Evolutionary conservation across 2,329 filamentous ascomycete genomes (phyloP), one percentile per base, ranked within the genome.

Genomic region (Microcyclospora tardicrescens): DNA sequence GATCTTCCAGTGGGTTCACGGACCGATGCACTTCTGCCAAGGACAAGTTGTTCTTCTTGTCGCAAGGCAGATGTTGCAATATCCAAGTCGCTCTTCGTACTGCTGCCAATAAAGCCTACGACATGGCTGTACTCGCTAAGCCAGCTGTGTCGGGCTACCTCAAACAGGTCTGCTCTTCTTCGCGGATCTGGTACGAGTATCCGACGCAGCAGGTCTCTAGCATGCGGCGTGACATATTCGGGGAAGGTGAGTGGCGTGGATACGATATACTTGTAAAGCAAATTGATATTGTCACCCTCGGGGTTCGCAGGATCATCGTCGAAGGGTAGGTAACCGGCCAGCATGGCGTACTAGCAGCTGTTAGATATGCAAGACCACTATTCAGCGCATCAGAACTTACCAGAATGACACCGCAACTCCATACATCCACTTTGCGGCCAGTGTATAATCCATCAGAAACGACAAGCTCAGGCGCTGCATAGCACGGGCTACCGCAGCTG

Each of bases 231-330:
- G 50, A 98, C 91, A 59, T 96, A 96, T 77, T 98, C 91, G 44
- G 91, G 91, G 60, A 98, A 98, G 3, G 89, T 96, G 32, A 98
- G 74, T 28, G 89, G 87, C 1, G 91, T 98, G 39, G 85, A 93
- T 43, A 95, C 89, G 52, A 98, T 98, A 64, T 98, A 98, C 66
- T 96, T 96, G 73, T 98, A 98, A 19, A 98, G 71, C 10, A 98
- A 73, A 60, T 98, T 98, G 67, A 98, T 98, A 59, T 98, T 98
- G 61, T 98, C 91, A 49, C 91, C 91, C 63, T 98, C 91, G 2
- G 91, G 91, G 57, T 98, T 98, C 34, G 87, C 91, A 46, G 91
- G 91, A 55, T 98, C 91, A 58, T 98, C 91, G 54, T 98, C 91
- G 56, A 98, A 98, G 2, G 91, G 91, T 10, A 98, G 71, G 61